Evolutionary conservation across 2,329 filamentous ascomycete genomes (phyloP).

Genomic region (Phialophora tarda): DNA sequence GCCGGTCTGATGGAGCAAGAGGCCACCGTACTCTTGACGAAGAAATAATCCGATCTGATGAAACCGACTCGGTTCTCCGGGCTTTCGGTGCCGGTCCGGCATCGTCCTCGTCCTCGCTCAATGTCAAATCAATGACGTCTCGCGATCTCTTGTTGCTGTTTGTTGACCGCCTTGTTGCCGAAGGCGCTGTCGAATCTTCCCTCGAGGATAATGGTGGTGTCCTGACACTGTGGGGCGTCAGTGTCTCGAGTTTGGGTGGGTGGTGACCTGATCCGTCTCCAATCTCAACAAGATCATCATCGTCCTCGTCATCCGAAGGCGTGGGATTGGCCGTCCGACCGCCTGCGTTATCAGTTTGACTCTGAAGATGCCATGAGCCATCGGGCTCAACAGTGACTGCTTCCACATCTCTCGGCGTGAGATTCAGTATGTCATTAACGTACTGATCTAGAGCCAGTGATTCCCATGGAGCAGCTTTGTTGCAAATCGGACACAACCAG

Average conservation of each 20-base stretch:
- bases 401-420: constrained; percentile 72
- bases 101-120: constrained; percentile 59
- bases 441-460: constrained; percentile 88
- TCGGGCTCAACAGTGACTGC: constrained; percentile 90
- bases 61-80: constrained; percentile 7
- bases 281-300: constrained; percentile 60
- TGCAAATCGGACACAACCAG: constrained; percentile 95
- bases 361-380: constrained; percentile 68
- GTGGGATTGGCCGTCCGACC: constrained; percentile 51
- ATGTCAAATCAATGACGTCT: constrained; percentile 61
- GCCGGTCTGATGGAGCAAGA: constrained; percentile 21
- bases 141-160: constrained; percentile 53
- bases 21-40: constrained; percentile 15
- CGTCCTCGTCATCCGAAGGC: constrained; percentile 46
- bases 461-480: constrained; percentile 79
- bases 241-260: constrained; percentile 42
- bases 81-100: constrained; percentile 42
- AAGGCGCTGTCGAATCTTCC: constrained; percentile 40
- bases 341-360: constrained; percentile 19
- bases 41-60: constrained; percentile 8
- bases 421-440: constrained; percentile 81
- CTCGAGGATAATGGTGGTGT: constrained; percentile 42
- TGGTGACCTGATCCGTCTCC: constrained; percentile 42
- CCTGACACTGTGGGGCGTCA: constrained; percentile 45
- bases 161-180: constrained; percentile 26